Evolutionary conservation across 352 stramenopile species (phyloP).

Genomic region (Globisporangium middletonii): DNA sequence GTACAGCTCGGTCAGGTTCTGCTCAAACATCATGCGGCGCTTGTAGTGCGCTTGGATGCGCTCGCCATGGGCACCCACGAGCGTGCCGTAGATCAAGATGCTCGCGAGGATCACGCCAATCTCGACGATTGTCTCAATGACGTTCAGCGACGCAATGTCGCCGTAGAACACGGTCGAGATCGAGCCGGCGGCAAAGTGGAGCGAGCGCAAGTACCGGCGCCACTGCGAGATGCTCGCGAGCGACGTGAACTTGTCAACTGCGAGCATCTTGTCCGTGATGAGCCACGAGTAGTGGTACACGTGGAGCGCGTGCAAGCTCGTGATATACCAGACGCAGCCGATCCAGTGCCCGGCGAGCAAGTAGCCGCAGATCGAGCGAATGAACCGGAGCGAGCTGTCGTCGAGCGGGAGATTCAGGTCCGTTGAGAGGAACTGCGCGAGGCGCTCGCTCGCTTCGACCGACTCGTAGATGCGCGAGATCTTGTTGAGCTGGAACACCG

Average conservation of each 20-base stretch:
- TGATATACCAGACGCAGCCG: slow-evolving; percentile 53
- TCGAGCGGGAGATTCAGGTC: slow-evolving; percentile 48
- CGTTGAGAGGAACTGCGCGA: slow-evolving; percentile 42
- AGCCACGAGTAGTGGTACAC: slow-evolving; percentile 55
- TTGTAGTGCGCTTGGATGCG: slow-evolving; percentile 61
- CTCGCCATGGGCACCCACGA: slow-evolving; percentile 54
- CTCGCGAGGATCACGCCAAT: slow-evolving; percentile 53
- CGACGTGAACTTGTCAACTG: slow-evolving; percentile 33
- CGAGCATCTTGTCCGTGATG: slow-evolving; percentile 44
- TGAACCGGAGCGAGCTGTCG: slow-evolving; percentile 46
- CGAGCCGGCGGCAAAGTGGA: slow-evolving; percentile 55
- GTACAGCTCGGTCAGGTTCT: slow-evolving; percentile 59
- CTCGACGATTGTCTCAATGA: slow-evolving; percentile 49
- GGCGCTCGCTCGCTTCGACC: slow-evolving; percentile 40
- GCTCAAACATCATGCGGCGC: slow-evolving; percentile 62
- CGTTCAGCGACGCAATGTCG: slow-evolving; percentile 59
- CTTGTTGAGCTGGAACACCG: slow-evolving; percentile 59
- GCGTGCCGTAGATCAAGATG: slow-evolving; percentile 68
- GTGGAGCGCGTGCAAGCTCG: slow-evolving; percentile 36
- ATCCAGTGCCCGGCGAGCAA: slow-evolving; percentile 65
- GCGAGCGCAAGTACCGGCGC: slow-evolving; percentile 44
- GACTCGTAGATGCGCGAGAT: slow-evolving; percentile 39
- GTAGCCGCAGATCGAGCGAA: slow-evolving; percentile 42
- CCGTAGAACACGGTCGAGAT: slow-evolving; percentile 72
- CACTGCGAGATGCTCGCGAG: slow-evolving; percentile 32